Evolutionary conservation across 441 rosid species (phyloP).

Genomic region (Syzygium syzygioides): DNA sequence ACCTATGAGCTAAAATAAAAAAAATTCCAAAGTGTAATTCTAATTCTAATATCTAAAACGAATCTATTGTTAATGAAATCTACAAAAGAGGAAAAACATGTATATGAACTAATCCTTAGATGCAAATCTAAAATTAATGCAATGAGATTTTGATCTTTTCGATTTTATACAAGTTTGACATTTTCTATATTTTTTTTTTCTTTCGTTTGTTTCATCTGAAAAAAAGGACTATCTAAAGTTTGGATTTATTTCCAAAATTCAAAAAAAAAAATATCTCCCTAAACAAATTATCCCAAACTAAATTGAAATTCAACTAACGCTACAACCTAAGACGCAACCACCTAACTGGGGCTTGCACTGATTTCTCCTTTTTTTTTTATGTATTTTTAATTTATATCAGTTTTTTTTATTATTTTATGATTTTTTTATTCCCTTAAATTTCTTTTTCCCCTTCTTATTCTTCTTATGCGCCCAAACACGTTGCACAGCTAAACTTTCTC

Average conservation of each 20-base stretch:
- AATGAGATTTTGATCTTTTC: not conserved
- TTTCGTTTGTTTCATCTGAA: not conserved
- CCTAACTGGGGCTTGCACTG: not conserved
- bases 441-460: no score
- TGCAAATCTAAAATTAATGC: not conserved
- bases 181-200: not conserved
- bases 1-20: not conserved
- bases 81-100: not conserved
- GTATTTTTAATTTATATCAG: no score
- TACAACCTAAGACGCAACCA: not conserved
- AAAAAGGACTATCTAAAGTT: not conserved
- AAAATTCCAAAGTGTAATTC: not conserved
- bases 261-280: not conserved
- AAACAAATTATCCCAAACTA: not conserved
- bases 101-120: not conserved
- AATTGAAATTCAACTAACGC: not conserved
- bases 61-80: not conserved
- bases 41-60: not conserved
- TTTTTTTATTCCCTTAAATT: not conserved
- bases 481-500: no score
- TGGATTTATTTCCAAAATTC: not conserved
- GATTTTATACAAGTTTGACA: not conserved
- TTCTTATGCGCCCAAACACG: no score
- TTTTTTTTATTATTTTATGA: not conserved
- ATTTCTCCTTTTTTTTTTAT: not conserved